A percentile compares a stretch with the other conserved stretches of the same genome.
These are phyloP conservation scores for Hypoxylon sp. DNA, from an alignment of 2,329 filamentous ascomycete genomes.

Conservation along the genomic window DNA sequence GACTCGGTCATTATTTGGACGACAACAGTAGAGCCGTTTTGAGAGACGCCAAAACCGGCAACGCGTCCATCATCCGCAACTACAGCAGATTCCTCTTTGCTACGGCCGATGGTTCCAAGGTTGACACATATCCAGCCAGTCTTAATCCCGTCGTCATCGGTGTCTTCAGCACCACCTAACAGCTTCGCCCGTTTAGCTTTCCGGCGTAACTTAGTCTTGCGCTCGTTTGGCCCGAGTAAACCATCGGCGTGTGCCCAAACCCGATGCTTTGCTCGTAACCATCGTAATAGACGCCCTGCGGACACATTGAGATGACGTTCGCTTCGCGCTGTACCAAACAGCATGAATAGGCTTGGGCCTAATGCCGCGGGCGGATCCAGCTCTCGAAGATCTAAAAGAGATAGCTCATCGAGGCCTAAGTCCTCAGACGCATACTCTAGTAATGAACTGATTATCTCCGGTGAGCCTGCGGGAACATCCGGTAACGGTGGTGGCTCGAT, in stretches of 20 bases:
- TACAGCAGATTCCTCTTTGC: constrained; percentile 59
- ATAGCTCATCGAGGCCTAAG: constrained; percentile 86
- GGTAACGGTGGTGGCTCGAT: constrained; percentile 63
- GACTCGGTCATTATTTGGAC: constrained; percentile 70
- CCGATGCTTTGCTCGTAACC: constrained; percentile 80
- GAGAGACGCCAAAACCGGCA: constrained; percentile 79
- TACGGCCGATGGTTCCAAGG: constrained; percentile 76
- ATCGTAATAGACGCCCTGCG: constrained; percentile 89
- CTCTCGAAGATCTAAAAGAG: constrained; percentile 83
- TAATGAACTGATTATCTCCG: constrained; percentile 77
- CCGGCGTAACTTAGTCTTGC: constrained; percentile 87
- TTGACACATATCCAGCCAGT: constrained; percentile 98
- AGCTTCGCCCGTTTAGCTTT: constrained; percentile 86
- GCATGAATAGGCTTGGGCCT: constrained; percentile 90
- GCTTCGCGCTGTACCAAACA: constrained; percentile 90
- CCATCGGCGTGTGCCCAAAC: constrained; percentile 86
- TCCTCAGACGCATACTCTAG: constrained; percentile 85
- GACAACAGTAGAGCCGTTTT: constrained; percentile 65
- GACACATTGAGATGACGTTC: constrained; percentile 94
- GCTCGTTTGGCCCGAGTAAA: constrained; percentile 87
- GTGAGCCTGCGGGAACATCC: constrained; percentile 74
- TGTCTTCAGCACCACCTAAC: constrained; percentile 74
- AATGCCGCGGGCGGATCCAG: constrained; percentile 90
- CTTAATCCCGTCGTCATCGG: constrained; percentile 88
- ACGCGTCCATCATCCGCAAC: constrained; percentile 68